A percentile compares a stretch with the other conserved stretches of the same genome.
These are phyloP conservation scores for Vaccinium corymbosum DNA, from an alignment of 148 eudicot species.

Conservation along the genomic window DNA sequence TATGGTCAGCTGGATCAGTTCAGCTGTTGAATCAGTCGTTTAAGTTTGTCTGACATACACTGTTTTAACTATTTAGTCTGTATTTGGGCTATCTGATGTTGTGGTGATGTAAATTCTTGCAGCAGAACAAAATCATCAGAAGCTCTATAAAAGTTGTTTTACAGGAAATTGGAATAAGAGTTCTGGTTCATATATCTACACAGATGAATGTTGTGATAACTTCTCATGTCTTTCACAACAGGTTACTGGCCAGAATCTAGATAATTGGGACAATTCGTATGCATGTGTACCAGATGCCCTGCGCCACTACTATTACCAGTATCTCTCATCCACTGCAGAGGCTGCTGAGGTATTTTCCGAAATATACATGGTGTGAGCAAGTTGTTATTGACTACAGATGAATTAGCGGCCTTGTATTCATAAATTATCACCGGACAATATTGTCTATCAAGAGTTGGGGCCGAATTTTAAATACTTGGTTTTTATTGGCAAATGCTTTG, in stretches of 20 bases:
- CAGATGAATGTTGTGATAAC: not conserved
- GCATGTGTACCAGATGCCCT: slow-evolving; percentile 91
- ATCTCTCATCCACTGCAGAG: slow-evolving; percentile 87
- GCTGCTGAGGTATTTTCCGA: slow-evolving; percentile 81
- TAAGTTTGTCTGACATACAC: not conserved
- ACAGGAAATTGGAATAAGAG: not conserved
- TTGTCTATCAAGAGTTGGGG: not conserved
- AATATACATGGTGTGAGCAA: slow-evolving; percentile 17
- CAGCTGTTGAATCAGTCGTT: not conserved
- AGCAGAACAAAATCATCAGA: not conserved
- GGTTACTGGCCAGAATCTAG: slow-evolving; percentile 95
- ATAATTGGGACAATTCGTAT: slow-evolving; percentile 79
- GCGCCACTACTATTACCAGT: slow-evolving; percentile 92
- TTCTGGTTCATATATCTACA: not conserved
- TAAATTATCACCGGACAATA: not conserved
- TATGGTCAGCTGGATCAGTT: not conserved
- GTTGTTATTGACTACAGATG: slow-evolving; percentile 12
- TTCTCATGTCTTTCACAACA: slow-evolving; percentile 26
- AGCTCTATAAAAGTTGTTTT: not conserved
- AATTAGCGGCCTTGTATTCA: not conserved
- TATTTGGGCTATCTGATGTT: not conserved
- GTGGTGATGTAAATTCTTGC: slow-evolving; percentile 2
- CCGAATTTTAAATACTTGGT: not conserved
- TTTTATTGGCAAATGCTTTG: not conserved
- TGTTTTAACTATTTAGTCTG: not conserved